Percentiles rank a stretch among this genome's conserved stretches.
phyloP scores from a whole-genome alignment of 1,284 basidiomycete species.

The Waitea zeae region DNA sequence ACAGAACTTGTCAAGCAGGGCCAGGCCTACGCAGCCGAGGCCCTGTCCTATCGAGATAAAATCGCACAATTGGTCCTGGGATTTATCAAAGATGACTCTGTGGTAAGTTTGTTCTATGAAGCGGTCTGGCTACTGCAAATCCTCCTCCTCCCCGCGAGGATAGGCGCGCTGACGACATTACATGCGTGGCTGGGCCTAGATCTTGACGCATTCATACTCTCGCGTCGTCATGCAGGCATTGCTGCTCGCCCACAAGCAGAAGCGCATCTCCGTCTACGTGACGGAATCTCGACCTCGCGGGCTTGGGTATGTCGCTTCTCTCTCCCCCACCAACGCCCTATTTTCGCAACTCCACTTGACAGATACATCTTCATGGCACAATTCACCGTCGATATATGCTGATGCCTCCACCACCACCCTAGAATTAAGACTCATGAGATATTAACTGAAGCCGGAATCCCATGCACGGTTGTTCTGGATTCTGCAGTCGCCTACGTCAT shows the following conservation, averaged over 20 bases:
- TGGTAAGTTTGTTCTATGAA: too few relatives aligned
- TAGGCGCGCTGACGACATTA: too few relatives aligned
- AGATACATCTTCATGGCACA: too few relatives aligned
- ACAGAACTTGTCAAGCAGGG: slow-evolving; percentile 67
- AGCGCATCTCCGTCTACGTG: slow-evolving; percentile 93
- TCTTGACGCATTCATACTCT: slow-evolving; percentile 91
- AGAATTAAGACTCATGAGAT: slow-evolving; percentile 82
- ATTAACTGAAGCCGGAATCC: slow-evolving; percentile 75
- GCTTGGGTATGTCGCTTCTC: slow-evolving; percentile 37
- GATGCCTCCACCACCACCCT: slow-evolving; percentile 5
- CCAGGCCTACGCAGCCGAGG: slow-evolving; percentile 57
- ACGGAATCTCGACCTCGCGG: slow-evolving; percentile 86
- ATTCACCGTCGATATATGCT: too few relatives aligned
- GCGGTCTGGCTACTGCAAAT: slow-evolving; percentile 3
- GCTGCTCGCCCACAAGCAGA: slow-evolving; percentile 74
- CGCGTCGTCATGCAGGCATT: slow-evolving; percentile 92
- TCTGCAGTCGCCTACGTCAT: slow-evolving; percentile 95
- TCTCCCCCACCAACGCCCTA: slow-evolving; percentile 2
- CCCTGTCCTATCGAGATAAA: slow-evolving; percentile 76
- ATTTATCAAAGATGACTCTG: slow-evolving; percentile 89
- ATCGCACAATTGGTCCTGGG: slow-evolving; percentile 82
- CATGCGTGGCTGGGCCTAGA: too few relatives aligned
- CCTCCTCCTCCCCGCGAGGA: too few relatives aligned
- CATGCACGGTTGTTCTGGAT: slow-evolving; percentile 89
- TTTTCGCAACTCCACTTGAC: slow-evolving; percentile 1